phyloP scores from a whole-genome alignment of 495 filamentous ascomycete genomes.

The Hypoxylon cercidicola region DNA sequence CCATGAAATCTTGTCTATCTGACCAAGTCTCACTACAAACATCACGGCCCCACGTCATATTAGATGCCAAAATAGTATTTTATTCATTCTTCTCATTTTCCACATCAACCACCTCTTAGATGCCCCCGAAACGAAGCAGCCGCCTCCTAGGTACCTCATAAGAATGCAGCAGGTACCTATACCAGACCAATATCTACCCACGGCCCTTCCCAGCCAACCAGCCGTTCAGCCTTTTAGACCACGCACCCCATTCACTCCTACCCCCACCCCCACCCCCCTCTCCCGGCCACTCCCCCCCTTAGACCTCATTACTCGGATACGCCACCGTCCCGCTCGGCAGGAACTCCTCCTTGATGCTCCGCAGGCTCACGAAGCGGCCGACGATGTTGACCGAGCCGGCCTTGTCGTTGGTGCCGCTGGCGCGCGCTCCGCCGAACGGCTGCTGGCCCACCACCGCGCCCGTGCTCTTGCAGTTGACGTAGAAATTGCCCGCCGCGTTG shows the following conservation, averaged over 20 bases:
- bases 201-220: not conserved
- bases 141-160: not conserved
- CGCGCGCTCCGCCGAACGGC: conserved; percentile 86
- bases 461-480: conserved; percentile 93
- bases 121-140: not conserved
- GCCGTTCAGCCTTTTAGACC: not conserved
- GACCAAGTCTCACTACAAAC: no score
- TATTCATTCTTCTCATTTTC: not conserved
- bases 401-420: conserved; percentile 93
- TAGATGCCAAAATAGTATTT: not conserved
- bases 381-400: conserved; percentile 81
- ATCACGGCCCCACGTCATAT: not conserved
- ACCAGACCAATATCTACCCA: not conserved
- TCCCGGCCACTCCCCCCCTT: not conserved
- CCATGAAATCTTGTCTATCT: no score
- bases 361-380: conserved; percentile 80
- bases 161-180: no score
- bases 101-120: not conserved
- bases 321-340: conserved; percentile 70
- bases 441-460: conserved; percentile 94
- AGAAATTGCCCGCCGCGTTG: conserved; percentile 87
- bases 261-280: not conserved
- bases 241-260: not conserved
- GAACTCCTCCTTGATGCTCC: conserved; percentile 94
- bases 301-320: conserved; percentile 82